These are phyloP conservation scores for Kregervanrija fluxuum DNA, from an alignment of 805 yeast species.

Conservation along the genomic window DNA sequence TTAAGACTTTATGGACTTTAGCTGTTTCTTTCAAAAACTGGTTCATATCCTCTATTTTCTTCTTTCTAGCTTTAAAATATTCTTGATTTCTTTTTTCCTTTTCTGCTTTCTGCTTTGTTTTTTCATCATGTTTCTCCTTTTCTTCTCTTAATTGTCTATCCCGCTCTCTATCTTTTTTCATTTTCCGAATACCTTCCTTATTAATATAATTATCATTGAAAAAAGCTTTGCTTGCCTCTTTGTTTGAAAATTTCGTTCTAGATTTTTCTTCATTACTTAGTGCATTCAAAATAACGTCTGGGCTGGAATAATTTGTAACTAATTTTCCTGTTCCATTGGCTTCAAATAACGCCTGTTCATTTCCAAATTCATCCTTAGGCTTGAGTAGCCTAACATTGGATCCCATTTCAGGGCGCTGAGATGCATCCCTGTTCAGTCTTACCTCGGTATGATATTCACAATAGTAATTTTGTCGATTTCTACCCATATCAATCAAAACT, in stretches of 20 bases:
- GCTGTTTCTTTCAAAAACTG: neutral
- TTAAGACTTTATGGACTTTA: neutral
- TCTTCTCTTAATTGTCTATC: slow-evolving; percentile 33
- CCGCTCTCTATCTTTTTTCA: slow-evolving; percentile 31
- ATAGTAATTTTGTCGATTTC: slow-evolving; percentile 20
- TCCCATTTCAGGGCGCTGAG: slow-evolving; percentile 73
- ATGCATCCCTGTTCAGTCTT: slow-evolving; percentile 41
- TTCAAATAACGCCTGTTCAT: slow-evolving; percentile 26
- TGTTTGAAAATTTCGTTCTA: slow-evolving; percentile 30
- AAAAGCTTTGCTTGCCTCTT: slow-evolving; percentile 41
- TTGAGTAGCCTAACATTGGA: slow-evolving; percentile 51
- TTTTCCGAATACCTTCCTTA: slow-evolving; percentile 36
- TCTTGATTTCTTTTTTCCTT: neutral
- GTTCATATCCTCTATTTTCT: neutral
- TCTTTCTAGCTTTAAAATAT: neutral
- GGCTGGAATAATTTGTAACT: slow-evolving; percentile 5
- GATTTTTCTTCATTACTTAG: slow-evolving; percentile 8
- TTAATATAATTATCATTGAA: slow-evolving; percentile 42
- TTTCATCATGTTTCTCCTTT: slow-evolving; percentile 11
- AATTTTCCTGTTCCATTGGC: slow-evolving; percentile 14
- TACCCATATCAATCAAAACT: slow-evolving; percentile 51
- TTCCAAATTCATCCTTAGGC: slow-evolving; percentile 38
- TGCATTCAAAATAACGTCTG: slow-evolving; percentile 3
- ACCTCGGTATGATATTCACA: slow-evolving; percentile 71
- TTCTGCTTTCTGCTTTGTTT: neutral